phyloP scores from a whole-genome alignment of 169 alveolate species.

The Cryptosporidium tyzzeri region DNA sequence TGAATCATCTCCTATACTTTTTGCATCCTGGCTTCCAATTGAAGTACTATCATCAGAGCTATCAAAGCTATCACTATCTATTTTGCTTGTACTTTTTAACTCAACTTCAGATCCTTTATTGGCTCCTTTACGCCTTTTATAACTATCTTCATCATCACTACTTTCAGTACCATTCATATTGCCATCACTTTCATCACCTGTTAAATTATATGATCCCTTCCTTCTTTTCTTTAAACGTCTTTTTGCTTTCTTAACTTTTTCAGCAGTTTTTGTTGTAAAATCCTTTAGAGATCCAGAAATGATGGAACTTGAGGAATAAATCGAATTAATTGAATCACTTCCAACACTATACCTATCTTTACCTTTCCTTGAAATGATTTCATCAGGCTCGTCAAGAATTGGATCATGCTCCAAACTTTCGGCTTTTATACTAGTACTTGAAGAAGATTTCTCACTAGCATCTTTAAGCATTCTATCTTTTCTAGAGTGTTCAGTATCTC shows the following conservation, averaged over 20 bases:
- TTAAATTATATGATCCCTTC: neutral
- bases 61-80: neutral
- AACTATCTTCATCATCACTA: too few species aligned
- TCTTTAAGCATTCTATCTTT: neutral
- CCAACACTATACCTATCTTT: neutral
- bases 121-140: neutral
- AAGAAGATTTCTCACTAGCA: neutral
- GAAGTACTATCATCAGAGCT: neutral
- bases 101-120: neutral
- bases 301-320: neutral
- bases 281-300: neutral
- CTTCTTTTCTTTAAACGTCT: neutral
- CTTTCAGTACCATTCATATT: too few species aligned
- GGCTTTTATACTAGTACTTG: too few species aligned
- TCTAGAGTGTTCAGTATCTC: neutral
- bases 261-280: neutral
- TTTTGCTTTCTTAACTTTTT: neutral
- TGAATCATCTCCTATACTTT: neutral
- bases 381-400: too few species aligned
- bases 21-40: neutral
- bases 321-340: neutral
- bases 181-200: neutral
- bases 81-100: neutral
- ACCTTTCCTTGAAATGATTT: too few species aligned
- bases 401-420: too few species aligned